A percentile compares a stretch with the other conserved stretches of the same genome.
These are phyloP conservation scores for Hortaea sp. DNA, from an alignment of 2,329 filamentous ascomycete species.

Conservation along the genomic window DNA sequence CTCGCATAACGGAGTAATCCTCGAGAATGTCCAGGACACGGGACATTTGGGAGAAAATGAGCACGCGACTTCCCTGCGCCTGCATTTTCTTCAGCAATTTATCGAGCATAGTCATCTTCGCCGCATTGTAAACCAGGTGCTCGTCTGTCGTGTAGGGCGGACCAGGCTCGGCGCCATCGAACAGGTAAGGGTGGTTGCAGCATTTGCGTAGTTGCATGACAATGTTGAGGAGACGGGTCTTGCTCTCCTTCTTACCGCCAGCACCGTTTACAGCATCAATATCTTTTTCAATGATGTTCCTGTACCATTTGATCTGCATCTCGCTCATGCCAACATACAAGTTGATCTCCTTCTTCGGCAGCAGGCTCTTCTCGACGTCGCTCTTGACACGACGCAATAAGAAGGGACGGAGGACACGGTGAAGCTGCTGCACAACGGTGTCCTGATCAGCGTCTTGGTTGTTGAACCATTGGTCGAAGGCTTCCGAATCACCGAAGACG, in stretches of 20 bases:
- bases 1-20: conserved; percentile 93
- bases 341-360: conserved; percentile 96
- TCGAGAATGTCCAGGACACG: conserved; percentile 93
- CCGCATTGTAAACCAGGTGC: conserved; percentile 84
- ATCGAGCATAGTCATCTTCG: conserved; percentile 96
- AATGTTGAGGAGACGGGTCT: conserved; percentile 93
- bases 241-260: conserved; percentile 91
- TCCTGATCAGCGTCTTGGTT: conserved; percentile 85
- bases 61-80: conserved; percentile 80
- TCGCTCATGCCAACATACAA: conserved; percentile 97
- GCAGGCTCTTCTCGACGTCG: conserved; percentile 92
- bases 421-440: conserved; percentile 88
- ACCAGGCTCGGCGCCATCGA: conserved; percentile 92
- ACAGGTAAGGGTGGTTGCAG: conserved; percentile 96
- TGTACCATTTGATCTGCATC: conserved; percentile 99
- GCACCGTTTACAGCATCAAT: conserved; percentile 98
- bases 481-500: conserved; percentile 92
- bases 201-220: conserved; percentile 99
- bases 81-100: conserved; percentile 77
- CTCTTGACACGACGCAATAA: conserved; percentile 90
- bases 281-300: conserved; percentile 97
- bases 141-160: conserved; percentile 98
- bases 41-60: conserved; percentile 99
- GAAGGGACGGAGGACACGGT: conserved; percentile 87
- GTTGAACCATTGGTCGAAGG: conserved; percentile 97